Base-by-base conservation (phyloP, 2,329 filamentous ascomycete species). In the Aspergillus sp. region DNA sequence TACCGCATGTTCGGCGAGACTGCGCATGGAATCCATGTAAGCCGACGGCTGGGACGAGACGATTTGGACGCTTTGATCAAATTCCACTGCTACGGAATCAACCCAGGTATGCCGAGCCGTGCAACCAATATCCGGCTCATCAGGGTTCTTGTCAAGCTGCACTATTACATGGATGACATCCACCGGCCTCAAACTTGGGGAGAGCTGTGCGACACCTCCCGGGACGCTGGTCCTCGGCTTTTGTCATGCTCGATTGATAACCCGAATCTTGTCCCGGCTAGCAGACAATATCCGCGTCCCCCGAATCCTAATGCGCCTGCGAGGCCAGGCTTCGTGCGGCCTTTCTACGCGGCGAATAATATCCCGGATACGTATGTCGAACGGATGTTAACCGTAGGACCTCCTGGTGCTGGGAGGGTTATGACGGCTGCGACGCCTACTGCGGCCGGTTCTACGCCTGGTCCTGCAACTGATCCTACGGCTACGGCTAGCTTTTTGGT, bases 181-280 rank as follows among this genome's bases (percentile, higher is more conserved):
- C 54, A 61, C 41, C 49, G 46, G 2, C 59, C 61, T 1, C 35
- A 42, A 3, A 49, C 35, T 2, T 53, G 44, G 8, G 10, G 12
- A 0, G 53, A 61, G 3, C 5, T 61, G 5, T 38, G 49, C 7
- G 49, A 57, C n/a, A 32, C 54, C 5, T 43, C 36, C 3, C 52
- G 57, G 19, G 63, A 66, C 46, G 54, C 53, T 34, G 64, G 64
- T 1, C 64, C 64, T 45, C 56, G 64, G n/a, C 51, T 66, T 5
- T 41, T 67, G 43, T 52, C 48, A 44, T 54, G 45, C 5, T 48
- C 51, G 6, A 42, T 52, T 12, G 29, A 48, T 35, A 7, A 40
- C 10, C 39, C 47, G 4, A 43, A 49, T 8, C 38, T 46, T 38
- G 6, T 48, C 19, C 60, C 59, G 19, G 43, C 62, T 29, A 64